phyloP scores from a whole-genome alignment of 192 early-diverging fungal species.

The Backusella circina region DNA sequence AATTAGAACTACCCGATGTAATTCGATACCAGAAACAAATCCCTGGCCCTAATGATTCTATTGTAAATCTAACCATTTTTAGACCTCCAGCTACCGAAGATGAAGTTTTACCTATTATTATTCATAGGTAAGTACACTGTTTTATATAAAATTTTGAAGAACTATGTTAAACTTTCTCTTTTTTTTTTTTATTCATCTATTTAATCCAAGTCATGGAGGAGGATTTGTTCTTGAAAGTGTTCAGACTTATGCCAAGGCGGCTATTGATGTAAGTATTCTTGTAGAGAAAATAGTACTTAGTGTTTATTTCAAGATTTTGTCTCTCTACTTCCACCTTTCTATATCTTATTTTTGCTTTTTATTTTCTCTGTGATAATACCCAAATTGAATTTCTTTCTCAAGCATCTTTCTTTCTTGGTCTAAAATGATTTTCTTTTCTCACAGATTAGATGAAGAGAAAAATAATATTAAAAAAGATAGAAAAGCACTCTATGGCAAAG shows the following conservation, averaged over 20 bases:
- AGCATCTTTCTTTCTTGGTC: too few relatives aligned
- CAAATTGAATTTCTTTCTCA: too few relatives aligned
- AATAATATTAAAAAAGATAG: too few relatives aligned
- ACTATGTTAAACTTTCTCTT: background rate
- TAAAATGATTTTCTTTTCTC: too few relatives aligned
- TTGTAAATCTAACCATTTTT: background rate
- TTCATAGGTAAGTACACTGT: background rate
- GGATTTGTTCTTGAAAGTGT: background rate
- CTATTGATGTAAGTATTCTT: background rate
- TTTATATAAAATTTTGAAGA: background rate
- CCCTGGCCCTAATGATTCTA: background rate
- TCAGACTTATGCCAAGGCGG: background rate
- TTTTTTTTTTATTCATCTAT: too few relatives aligned
- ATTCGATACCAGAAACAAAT: background rate
- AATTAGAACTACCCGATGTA: background rate
- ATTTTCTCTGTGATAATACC: too few relatives aligned
- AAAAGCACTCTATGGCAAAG: too few relatives aligned
- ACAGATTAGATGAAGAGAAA: too few relatives aligned
- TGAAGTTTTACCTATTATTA: background rate
- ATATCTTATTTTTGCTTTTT: too few relatives aligned
- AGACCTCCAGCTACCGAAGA: background rate
- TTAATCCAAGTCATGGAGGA: background rate
- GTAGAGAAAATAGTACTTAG: too few relatives aligned
- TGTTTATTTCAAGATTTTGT: too few relatives aligned
- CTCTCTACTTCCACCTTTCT: too few relatives aligned